These are phyloP conservation scores for Allomyces arbusculus DNA, from an alignment of 192 early-diverging fungal species.

Conservation along the genomic window DNA sequence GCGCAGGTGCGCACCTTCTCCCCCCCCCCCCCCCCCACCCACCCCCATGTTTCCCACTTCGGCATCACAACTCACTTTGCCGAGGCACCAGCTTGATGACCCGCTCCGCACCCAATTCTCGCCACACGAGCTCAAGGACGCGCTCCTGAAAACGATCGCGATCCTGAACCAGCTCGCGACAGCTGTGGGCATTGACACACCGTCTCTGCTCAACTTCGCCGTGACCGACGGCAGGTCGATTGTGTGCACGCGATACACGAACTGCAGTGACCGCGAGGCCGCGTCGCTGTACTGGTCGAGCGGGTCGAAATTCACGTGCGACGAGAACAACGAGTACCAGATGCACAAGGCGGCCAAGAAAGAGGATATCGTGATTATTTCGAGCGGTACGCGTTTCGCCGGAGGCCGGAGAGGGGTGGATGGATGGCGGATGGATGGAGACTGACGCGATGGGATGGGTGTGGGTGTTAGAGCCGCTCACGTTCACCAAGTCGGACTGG, in stretches of 20 bases:
- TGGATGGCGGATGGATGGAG: too few relatives aligned
- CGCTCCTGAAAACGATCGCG: constrained; percentile 55
- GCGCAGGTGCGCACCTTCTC: constrained; percentile 26
- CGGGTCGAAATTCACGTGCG: constrained; percentile 46
- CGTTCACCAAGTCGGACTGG: constrained; percentile 64
- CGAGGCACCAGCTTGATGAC: constrained; percentile 10
- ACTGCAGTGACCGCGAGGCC: constrained; percentile 39
- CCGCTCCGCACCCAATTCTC: constrained; percentile 26
- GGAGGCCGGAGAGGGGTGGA: too few relatives aligned
- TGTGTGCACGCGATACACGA: constrained; percentile 57
- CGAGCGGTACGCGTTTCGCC: constrained; percentile 13
- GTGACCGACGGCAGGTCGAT: constrained; percentile 59
- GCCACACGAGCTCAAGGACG: constrained; percentile 35
- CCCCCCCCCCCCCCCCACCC: background rate
- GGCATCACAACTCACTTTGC: background rate
- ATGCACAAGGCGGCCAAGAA: constrained; percentile 50
- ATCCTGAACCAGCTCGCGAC: constrained; percentile 49
- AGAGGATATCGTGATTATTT: constrained; percentile 63
- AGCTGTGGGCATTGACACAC: constrained; percentile 36
- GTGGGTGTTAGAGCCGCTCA: constrained; percentile 57
- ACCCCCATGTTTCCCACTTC: background rate
- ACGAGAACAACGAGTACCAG: constrained; percentile 42
- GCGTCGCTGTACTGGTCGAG: constrained; percentile 62
- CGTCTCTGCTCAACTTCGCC: constrained; percentile 58
- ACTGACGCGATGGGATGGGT: background rate